Evolutionary conservation across 192 early-diverging fungal species (phyloP).

Genomic region (Coemansia sp.): DNA sequence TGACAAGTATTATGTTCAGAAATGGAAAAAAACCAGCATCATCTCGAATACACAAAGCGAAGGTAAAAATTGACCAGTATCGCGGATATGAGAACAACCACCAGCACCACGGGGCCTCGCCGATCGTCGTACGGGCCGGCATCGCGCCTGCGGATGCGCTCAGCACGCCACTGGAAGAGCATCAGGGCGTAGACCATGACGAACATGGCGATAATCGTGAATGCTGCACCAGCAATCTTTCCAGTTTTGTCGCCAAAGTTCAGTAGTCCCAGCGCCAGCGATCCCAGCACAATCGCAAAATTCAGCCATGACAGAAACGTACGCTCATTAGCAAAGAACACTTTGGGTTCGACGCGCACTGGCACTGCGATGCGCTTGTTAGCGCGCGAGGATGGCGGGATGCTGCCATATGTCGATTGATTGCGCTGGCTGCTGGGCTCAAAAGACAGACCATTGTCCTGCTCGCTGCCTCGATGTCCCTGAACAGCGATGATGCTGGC

Average conservation of each 20-base stretch:
- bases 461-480: constrained; percentile 33
- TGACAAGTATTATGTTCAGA: not conserved
- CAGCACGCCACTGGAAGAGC: constrained; percentile 73
- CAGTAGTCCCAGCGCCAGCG: constrained; percentile 72
- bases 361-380: constrained; percentile 73
- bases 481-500: constrained; percentile 52
- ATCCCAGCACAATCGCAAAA: constrained; percentile 74
- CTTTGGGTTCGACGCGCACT: constrained; percentile 83
- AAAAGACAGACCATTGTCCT: constrained; percentile 5
- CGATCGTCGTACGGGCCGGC: constrained; percentile 76
- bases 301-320: constrained; percentile 90
- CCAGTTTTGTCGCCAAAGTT: constrained; percentile 80
- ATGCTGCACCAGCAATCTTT: constrained; percentile 66
- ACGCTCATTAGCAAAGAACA: constrained; percentile 94
- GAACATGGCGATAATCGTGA: constrained; percentile 68
- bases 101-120: constrained; percentile 69
- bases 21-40: not conserved
- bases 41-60: constrained; percentile 34
- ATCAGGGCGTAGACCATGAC: constrained; percentile 79
- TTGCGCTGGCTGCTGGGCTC: not conserved
- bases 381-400: constrained; percentile 25
- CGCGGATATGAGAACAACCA: constrained; percentile 64
- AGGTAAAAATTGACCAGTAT: constrained; percentile 75
- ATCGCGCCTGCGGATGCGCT: constrained; percentile 65
- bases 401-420: constrained; percentile 33